Evolutionary conservation across 2,329 filamentous ascomycete species (phyloP).

Genomic region (Seiridium cupressi): DNA sequence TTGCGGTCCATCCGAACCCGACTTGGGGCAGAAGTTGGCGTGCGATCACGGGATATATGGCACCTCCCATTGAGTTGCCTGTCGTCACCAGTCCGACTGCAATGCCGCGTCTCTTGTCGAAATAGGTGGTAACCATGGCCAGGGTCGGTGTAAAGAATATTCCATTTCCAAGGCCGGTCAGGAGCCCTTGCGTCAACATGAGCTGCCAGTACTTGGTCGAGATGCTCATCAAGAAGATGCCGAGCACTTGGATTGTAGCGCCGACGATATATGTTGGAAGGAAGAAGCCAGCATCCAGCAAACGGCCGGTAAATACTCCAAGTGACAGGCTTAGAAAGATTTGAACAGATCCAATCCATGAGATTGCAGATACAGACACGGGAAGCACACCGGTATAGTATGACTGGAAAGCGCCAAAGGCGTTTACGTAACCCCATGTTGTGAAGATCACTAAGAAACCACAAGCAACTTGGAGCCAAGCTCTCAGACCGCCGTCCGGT

Average conservation of each 20-base stretch:
- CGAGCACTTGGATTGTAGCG: slow-evolving; percentile 36
- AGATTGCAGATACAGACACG: slow-evolving; percentile 34
- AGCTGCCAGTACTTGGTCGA: slow-evolving; percentile 46
- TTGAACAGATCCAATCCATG: slow-evolving; percentile 44
- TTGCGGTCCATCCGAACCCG: slow-evolving; percentile 30
- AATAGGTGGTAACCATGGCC: slow-evolving; percentile 62
- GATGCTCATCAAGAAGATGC: slow-evolving; percentile 42
- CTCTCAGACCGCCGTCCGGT: slow-evolving; percentile 26
- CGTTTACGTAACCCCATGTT: slow-evolving; percentile 46
- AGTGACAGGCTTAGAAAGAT: slow-evolving; percentile 40
- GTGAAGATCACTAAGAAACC: slow-evolving; percentile 40
- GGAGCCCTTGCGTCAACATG: slow-evolving; percentile 47
- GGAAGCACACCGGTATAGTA: slow-evolving; percentile 37
- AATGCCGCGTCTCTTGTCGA: slow-evolving; percentile 51
- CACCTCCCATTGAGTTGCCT: slow-evolving; percentile 54
- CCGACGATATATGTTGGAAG: slow-evolving; percentile 34
- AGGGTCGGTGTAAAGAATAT: slow-evolving; percentile 56
- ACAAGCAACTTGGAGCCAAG: slow-evolving; percentile 34
- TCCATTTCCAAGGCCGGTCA: slow-evolving; percentile 50
- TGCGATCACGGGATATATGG: slow-evolving; percentile 47
- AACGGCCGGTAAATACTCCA: slow-evolving; percentile 38
- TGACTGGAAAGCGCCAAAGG: slow-evolving; percentile 43
- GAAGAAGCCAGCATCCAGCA: slow-evolving; percentile 44
- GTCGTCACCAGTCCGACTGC: slow-evolving; percentile 59
- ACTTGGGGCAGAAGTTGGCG: slow-evolving; percentile 26